Evolutionary conservation across 2,329 filamentous ascomycete species (phyloP), one percentile per base, ranked within the genome.

Genomic region (Pseudocercospora crystallina): DNA sequence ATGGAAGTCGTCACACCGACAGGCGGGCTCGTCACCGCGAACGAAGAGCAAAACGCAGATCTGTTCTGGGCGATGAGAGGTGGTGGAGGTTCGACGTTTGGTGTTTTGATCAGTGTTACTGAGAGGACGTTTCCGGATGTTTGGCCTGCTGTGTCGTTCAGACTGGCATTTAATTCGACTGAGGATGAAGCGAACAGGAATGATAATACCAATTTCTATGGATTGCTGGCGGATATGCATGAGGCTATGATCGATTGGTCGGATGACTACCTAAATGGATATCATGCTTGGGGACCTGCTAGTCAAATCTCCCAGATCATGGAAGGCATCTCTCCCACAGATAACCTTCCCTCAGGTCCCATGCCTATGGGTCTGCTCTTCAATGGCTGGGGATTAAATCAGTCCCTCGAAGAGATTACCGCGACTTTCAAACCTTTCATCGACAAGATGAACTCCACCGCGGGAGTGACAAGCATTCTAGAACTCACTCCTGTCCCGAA

Each of bases 51-150:
- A 4, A 50, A 61, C 34, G 11, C 53, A 2, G 59, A 61, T 17
- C 55, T 61, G 7, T 60, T 50, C 43, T 51, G 35, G 7, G 57
- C 56, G 9, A 35, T 61, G 20, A 48, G 52, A 42, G 59, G 57
- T 10, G 53, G 54, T 14, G 48, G 52, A 10, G 46, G 51, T 13
- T 42, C 39, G 30, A 55, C 58, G n/a, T 57, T 58, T 35, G 59
- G 54, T 17, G 51, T 61, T 13, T 52, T 76, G n/a, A 71, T 42
- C 39, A 15, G 12, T 13, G 39, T 42, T 8, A 42, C 39, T 2
- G 26, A 42, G 8, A 42, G 31, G 17, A 30, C 15, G 12, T 42
- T 31, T 12, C 39, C 39, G 12, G 39, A 42, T 14, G 20, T 14
- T n/a, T 12, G 29, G 30, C 26, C 39, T 30, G n/a, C 39, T 15